phyloP scores from a whole-genome alignment of 208 protist species.

The Sergeia podlipaevii region DNA sequence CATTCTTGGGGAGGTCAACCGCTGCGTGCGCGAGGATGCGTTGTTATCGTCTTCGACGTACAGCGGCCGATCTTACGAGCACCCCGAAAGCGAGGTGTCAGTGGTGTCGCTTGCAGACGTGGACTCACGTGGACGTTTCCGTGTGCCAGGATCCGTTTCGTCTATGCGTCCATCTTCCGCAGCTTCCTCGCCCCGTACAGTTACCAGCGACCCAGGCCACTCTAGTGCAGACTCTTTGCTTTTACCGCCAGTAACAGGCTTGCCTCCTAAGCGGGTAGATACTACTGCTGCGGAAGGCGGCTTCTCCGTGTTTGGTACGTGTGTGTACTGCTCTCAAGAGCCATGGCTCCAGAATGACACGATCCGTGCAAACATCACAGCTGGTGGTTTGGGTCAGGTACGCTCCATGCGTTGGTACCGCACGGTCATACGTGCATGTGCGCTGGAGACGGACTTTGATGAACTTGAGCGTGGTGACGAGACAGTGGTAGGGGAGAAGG shows the following conservation, averaged over 20 bases:
- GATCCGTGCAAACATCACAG: conserved; percentile 93
- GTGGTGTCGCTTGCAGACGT: not conserved
- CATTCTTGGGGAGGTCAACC: conserved; percentile 77
- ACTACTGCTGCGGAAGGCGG: conserved; percentile 4
- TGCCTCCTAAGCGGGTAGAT: too few species aligned
- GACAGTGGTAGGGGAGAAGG: conserved; percentile 82
- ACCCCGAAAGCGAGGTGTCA: not conserved
- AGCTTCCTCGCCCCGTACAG: too few species aligned
- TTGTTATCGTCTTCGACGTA: not conserved
- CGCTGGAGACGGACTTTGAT: conserved; percentile 70
- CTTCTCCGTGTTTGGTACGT: conserved; percentile 58
- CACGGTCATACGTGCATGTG: conserved; percentile 54
- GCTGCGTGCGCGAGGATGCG: conserved; percentile 16
- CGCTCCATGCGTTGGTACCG: conserved; percentile 55
- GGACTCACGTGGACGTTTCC: too few species aligned
- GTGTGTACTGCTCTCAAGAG: conserved; percentile 73
- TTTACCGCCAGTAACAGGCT: too few species aligned
- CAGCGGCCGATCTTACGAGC: too few species aligned
- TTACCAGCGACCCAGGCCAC: too few species aligned
- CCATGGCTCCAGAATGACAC: conserved; percentile 91
- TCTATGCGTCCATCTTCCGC: too few species aligned
- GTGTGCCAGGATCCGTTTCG: too few species aligned
- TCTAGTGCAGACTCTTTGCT: too few species aligned
- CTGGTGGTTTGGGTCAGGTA: conserved; percentile 26
- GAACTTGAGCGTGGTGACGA: conserved; percentile 72